Conservation (phyloP, 208 protist genomes). For the Leishmania martiniquensis region DNA sequence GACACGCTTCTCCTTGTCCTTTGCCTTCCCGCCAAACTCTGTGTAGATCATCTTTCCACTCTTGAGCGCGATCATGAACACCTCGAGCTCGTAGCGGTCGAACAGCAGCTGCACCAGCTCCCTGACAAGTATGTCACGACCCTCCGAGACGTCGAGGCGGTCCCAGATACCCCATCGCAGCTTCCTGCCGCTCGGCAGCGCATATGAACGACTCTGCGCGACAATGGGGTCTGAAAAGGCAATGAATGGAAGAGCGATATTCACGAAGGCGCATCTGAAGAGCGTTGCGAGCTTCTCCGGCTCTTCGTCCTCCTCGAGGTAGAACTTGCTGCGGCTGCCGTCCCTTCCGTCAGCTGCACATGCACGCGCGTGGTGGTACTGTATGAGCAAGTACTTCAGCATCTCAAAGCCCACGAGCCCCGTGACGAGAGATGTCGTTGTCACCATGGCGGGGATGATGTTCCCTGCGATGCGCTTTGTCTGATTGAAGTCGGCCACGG, state of each 20-base stretch:
- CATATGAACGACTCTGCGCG: slow-evolving; percentile 56
- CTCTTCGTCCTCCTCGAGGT: slow-evolving; percentile 36
- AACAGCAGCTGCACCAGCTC: slow-evolving; percentile 93
- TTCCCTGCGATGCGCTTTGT: slow-evolving; percentile 96
- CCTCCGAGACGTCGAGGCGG: slow-evolving; percentile 95
- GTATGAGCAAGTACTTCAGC: slow-evolving; percentile 95
- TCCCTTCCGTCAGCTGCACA: neutral
- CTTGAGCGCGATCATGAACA: slow-evolving; percentile 92
- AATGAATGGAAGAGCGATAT: slow-evolving; percentile 97
- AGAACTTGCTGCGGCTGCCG: slow-evolving; percentile 10
- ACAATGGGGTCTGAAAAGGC: slow-evolving; percentile 96
- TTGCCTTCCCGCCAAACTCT: slow-evolving; percentile 77
- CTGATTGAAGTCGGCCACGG: slow-evolving; percentile 64
- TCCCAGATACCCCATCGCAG: slow-evolving; percentile 97
- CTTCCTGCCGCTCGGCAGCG: slow-evolving; percentile 48
- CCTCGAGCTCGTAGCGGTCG: slow-evolving; percentile 88
- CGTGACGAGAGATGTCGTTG: slow-evolving; percentile 99
- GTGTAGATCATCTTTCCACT: slow-evolving; percentile 89
- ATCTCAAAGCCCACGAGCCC: slow-evolving; percentile 98
- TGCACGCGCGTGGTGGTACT: slow-evolving; percentile 40
- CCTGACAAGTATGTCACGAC: slow-evolving; percentile 93
- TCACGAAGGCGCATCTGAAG: slow-evolving; percentile 97
- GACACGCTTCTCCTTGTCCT: slow-evolving; percentile 68
- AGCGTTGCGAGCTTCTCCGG: slow-evolving; percentile 57
- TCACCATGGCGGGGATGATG: slow-evolving; percentile 99